Conservation (phyloP, 73 alveolate genomes). For the Tetrahymena malaccensis region DNA sequence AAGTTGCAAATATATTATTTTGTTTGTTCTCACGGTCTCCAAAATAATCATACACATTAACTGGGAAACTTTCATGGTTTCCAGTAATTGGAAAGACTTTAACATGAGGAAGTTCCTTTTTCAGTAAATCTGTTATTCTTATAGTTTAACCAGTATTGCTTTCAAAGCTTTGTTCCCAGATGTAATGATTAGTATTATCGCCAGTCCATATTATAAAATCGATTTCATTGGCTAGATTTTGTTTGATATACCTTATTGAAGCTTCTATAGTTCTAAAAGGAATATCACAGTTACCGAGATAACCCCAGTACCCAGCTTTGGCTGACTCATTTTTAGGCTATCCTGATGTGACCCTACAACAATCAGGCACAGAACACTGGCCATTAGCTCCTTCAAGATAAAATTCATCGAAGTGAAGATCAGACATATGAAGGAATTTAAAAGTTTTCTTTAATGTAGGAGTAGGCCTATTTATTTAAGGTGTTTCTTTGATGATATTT, state of each 20-base stretch:
- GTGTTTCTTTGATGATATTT: slow-evolving; percentile 2
- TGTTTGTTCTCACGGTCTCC: slow-evolving; percentile 1
- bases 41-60: slow-evolving; percentile 28
- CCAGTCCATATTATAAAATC: slow-evolving; percentile 66
- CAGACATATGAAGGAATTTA: slow-evolving; percentile 66
- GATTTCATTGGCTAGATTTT: slow-evolving; percentile 35
- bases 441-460: slow-evolving; percentile 33
- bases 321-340: slow-evolving; percentile 45
- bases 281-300: slow-evolving; percentile 54
- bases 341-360: slow-evolving; percentile 49
- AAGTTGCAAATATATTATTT: slow-evolving; percentile 1
- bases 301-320: slow-evolving; percentile 64
- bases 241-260: slow-evolving; percentile 34
- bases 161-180: slow-evolving; percentile 62
- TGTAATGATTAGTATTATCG: slow-evolving; percentile 61
- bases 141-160: slow-evolving; percentile 4
- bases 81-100: slow-evolving; percentile 29
- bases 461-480: slow-evolving; percentile 8
- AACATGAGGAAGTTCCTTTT: neutral
- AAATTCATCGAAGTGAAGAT: slow-evolving; percentile 65
- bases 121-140: slow-evolving; percentile 14
- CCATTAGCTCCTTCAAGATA: slow-evolving; percentile 60
- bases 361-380: slow-evolving; percentile 51
- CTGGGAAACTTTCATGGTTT: slow-evolving; percentile 40
- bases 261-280: slow-evolving; percentile 63